phyloP scores from a whole-genome alignment of 305 asterid genomes.

The Salvia sclarea region DNA sequence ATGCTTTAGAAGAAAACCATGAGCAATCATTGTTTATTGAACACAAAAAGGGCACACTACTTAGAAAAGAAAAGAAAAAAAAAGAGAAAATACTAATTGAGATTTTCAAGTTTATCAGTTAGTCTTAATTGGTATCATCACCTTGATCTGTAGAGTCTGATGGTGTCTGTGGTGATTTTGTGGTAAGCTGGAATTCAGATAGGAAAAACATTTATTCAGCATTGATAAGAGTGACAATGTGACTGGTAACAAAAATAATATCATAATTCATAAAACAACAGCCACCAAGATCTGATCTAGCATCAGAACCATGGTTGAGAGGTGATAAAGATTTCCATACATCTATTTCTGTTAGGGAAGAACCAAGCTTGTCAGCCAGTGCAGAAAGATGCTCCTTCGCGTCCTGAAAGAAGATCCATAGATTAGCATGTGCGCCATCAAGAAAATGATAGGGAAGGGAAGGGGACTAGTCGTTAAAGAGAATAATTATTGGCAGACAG shows the following conservation, averaged over 20 bases:
- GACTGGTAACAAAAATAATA: constrained; percentile 2
- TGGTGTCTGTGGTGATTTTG: constrained; percentile 57
- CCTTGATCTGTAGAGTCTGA: constrained; percentile 91
- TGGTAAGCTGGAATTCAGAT: constrained; percentile 67
- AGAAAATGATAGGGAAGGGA: neutral
- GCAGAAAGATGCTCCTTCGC: constrained; percentile 99
- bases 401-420: constrained; percentile 58
- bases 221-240: constrained; percentile 12
- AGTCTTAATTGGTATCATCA: constrained; percentile 48
- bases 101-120: constrained; percentile 38
- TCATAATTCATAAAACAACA: constrained; percentile 23
- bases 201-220: constrained; percentile 27
- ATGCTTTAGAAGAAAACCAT: constrained; percentile 13
- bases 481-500: constrained; percentile 21
- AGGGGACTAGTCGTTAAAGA: neutral
- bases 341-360: constrained; percentile 85
- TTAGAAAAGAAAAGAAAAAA: constrained; percentile 21
- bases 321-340: constrained; percentile 53
- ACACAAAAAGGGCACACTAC: constrained; percentile 10
- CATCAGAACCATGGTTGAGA: constrained; percentile 31
- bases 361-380: constrained; percentile 94
- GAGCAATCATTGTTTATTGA: neutral
- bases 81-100: constrained; percentile 38
- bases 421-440: constrained; percentile 25
- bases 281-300: constrained; percentile 23